phyloP scores from a whole-genome alignment of 2,329 filamentous ascomycete genomes.

The Alternaria novae-zelandiae region DNA sequence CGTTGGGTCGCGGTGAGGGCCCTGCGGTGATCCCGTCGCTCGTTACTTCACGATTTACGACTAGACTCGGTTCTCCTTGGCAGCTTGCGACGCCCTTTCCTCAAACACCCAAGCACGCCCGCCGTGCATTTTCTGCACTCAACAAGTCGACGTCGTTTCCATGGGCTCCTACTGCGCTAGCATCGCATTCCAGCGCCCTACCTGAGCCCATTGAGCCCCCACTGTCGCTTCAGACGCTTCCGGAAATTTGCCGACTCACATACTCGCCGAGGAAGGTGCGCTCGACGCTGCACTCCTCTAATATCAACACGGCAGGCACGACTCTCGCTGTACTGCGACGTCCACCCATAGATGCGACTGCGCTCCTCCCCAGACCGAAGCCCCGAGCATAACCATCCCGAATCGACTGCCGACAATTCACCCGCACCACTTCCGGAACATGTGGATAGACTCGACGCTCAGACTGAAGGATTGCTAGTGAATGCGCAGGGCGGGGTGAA shows the following conservation, averaged over 20 bases:
- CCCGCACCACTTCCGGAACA: slow-evolving; percentile 16
- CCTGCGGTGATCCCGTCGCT: slow-evolving; percentile 18
- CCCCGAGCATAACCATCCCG: slow-evolving; percentile 14
- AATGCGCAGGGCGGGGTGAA: slow-evolving; percentile 9
- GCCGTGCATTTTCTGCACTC: slow-evolving; percentile 10
- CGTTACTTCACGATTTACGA: slow-evolving; percentile 17
- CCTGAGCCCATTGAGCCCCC: neutral
- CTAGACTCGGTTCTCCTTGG: slow-evolving; percentile 26
- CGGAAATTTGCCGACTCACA: neutral
- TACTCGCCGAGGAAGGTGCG: slow-evolving; percentile 2
- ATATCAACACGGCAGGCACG: slow-evolving; percentile 1
- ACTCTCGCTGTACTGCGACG: neutral
- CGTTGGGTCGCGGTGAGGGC: slow-evolving; percentile 1
- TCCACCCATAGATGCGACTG: slow-evolving; percentile 15
- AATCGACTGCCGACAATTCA: slow-evolving; percentile 8
- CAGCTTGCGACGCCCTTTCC: slow-evolving; percentile 27
- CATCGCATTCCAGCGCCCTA: neutral
- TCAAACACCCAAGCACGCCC: slow-evolving; percentile 9
- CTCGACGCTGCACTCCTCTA: slow-evolving; percentile 1
- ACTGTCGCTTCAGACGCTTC: slow-evolving; percentile 11
- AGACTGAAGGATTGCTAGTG: slow-evolving; percentile 15
- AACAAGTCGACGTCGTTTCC: neutral
- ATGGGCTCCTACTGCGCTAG: slow-evolving; percentile 1
- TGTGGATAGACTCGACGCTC: slow-evolving; percentile 16
- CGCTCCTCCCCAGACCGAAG: slow-evolving; percentile 5